Base-by-base conservation (phyloP, 495 filamentous ascomycete genomes). In the Recurvomyces mirabilis region DNA sequence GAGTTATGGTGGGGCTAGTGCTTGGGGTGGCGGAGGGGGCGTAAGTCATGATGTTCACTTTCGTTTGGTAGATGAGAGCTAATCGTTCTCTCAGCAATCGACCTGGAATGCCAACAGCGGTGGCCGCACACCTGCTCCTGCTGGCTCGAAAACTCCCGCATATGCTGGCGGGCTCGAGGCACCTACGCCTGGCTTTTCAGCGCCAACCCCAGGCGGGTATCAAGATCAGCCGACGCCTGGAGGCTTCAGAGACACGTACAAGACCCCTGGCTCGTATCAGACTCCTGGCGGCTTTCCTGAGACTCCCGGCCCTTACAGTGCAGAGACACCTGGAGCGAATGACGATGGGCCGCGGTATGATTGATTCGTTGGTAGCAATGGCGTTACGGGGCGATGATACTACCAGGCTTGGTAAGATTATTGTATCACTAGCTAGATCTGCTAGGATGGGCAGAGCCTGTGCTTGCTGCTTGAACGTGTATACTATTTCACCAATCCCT, bases 141-240 rank as follows among this genome's bases (percentile, higher is more conserved):
- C 84, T 65, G 78, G 78, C 32, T 57, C 50, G 21, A 70, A 73
- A 44, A 73, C 68, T 18, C 73, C 71, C 12, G 74, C 72, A 32
- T 73, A 72, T 41, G 45, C 38, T 38, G 59, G 58, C 38, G 52
- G 30, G 6, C 44, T 52, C 10, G 51, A 54, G 21, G 51, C 51
- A 15, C 46, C 46, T 6, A 54, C 51, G 23, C 47, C 37, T n/a
- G 51, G 46, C 46, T 50, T 38, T 28, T 38, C 43, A 43, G 84
- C 85, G 1, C 83, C 87, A 0, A 95, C 88, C 0, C 88, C 88
- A 0, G 81, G 84, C 52, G 74, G 79, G 0, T 70, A 75, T 54
- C 77, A 73, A 29, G 39, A 53, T 15, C 74, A 73, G 2, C 75
- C 76, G 15, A 81, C 77, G 9, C 75, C 77, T 38, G 77, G 73